Percentiles rank a stretch among this genome's conserved stretches.
These are phyloP conservation scores for Eucalyptus cloeziana DNA, from an alignment of 345 rosid species.

Conservation along the genomic window DNA sequence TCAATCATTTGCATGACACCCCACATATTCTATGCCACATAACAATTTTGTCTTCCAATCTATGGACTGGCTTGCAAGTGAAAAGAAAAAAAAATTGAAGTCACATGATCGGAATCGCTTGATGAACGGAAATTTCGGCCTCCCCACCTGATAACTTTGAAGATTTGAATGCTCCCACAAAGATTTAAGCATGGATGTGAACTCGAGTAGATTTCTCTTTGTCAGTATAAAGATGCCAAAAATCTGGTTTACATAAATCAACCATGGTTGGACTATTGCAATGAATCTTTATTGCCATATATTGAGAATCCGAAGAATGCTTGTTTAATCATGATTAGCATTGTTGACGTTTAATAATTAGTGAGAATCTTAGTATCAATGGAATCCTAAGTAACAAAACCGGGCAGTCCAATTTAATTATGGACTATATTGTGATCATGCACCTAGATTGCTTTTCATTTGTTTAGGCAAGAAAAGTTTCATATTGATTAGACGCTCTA, in stretches of 20 bases:
- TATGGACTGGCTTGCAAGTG: background rate
- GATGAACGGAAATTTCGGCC: background rate
- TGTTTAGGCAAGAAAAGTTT: background rate
- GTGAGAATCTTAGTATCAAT: background rate
- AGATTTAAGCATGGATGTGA: background rate
- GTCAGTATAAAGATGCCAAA: background rate
- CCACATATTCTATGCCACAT: background rate
- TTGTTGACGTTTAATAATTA: background rate
- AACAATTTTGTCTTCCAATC: background rate
- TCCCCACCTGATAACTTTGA: background rate
- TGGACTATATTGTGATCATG: background rate
- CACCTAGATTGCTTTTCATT: background rate
- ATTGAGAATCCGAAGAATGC: background rate
- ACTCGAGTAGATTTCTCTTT: background rate
- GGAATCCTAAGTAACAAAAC: background rate
- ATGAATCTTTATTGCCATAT: background rate
- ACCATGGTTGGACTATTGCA: background rate
- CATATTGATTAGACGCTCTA: background rate
- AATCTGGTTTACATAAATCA: background rate
- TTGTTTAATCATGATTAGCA: background rate
- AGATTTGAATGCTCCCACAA: background rate
- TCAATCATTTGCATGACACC: background rate
- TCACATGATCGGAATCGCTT: background rate
- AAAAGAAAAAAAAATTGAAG: background rate
- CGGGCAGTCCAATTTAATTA: background rate